phyloP scores from a whole-genome alignment of 768 basidiomycete genomes.

The Mrakia frigida region DNA sequence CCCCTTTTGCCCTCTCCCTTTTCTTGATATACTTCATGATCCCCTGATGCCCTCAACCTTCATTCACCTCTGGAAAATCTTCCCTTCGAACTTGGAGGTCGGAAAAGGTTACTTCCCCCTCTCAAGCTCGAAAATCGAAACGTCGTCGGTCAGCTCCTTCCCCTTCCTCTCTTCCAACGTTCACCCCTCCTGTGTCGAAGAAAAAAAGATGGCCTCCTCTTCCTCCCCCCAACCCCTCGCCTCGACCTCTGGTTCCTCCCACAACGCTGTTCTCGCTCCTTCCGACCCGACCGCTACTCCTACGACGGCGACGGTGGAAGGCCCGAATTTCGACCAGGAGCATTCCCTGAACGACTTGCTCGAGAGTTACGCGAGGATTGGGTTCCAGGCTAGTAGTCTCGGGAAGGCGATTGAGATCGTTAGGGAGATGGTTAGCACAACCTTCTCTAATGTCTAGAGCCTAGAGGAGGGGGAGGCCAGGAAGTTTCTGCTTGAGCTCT shows the following conservation, averaged over 20 bases:
- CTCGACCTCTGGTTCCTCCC: not conserved
- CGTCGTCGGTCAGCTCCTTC: too few relatives aligned
- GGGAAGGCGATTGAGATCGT: constrained; percentile 84
- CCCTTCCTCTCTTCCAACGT: too few relatives aligned
- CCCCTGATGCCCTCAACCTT: too few relatives aligned
- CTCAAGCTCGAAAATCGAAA: too few relatives aligned
- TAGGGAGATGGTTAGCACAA: constrained; percentile 72
- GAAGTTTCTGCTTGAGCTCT: not conserved
- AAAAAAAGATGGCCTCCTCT: not conserved
- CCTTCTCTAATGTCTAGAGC: not conserved
- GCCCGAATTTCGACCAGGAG: constrained; percentile 76
- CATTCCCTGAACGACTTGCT: constrained; percentile 66
- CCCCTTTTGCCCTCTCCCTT: too few relatives aligned
- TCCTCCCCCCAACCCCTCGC: not conserved
- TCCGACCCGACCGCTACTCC: constrained; percentile 24
- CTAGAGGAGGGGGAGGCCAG: not conserved
- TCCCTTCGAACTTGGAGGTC: too few relatives aligned
- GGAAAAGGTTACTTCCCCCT: too few relatives aligned
- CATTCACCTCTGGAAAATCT: too few relatives aligned
- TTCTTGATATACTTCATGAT: too few relatives aligned
- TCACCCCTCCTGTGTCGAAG: too few relatives aligned
- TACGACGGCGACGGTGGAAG: constrained; percentile 53
- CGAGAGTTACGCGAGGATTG: constrained; percentile 76
- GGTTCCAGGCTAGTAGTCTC: constrained; percentile 94
- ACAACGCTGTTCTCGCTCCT: constrained; percentile 25